Conservation (phyloP, 306 rosid species). For the Ammopiptanthus mongolicus region DNA sequence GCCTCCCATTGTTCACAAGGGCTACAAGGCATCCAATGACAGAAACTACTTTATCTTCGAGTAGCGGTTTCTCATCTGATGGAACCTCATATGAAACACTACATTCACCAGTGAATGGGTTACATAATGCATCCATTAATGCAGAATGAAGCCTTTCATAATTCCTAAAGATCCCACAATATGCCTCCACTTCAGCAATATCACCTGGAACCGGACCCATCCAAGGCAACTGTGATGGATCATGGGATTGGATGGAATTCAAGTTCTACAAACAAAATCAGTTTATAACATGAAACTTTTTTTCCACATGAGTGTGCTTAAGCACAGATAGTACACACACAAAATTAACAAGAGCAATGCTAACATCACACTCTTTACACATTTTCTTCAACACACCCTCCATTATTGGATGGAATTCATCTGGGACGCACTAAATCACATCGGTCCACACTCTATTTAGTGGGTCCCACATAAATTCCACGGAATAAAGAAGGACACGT, state of each 20-base stretch:
- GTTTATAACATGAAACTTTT: slow-evolving; percentile 1
- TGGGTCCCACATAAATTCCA: too few species aligned
- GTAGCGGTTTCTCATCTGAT: slow-evolving; percentile 52
- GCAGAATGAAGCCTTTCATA: slow-evolving; percentile 72
- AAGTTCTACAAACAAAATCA: slow-evolving; percentile 27
- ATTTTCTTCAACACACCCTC: too few species aligned
- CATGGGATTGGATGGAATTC: slow-evolving; percentile 43
- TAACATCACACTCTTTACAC: too few species aligned
- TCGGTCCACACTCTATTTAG: too few species aligned
- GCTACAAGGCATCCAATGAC: slow-evolving; percentile 83
- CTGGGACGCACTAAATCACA: too few species aligned
- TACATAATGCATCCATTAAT: slow-evolving; percentile 74
- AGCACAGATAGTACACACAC: too few species aligned
- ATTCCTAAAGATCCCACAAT: slow-evolving; percentile 81
- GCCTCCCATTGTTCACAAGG: slow-evolving; percentile 66
- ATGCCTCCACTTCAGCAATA: slow-evolving; percentile 95
- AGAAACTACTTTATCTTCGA: slow-evolving; percentile 90
- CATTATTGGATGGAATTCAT: too few species aligned
- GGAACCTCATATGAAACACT: slow-evolving; percentile 66
- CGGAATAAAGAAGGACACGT: too few species aligned
- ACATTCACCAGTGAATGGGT: slow-evolving; percentile 75
- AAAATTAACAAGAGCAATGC: too few species aligned
- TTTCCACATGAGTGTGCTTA: too few species aligned
- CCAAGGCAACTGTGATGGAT: slow-evolving; percentile 47
- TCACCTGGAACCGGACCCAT: slow-evolving; percentile 94